A percentile compares a stretch with the other conserved stretches of the same genome.
Conservation (phyloP, 805 yeast genomes). For the Yarrowia porcina region DNA sequence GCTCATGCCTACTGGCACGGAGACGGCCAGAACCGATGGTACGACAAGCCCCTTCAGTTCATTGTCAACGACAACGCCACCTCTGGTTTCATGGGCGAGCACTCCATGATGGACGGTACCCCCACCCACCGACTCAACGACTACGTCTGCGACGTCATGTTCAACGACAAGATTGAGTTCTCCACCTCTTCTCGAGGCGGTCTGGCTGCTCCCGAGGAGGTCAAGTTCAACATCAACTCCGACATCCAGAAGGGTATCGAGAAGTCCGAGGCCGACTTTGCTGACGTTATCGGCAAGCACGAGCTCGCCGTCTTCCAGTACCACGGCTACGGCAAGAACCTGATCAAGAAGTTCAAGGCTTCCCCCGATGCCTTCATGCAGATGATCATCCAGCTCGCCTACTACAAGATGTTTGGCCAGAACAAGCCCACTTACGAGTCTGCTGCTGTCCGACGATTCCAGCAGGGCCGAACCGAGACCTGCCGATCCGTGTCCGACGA, state of each 20-base stretch:
- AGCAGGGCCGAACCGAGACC: conserved; percentile 91
- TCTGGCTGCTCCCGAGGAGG: conserved; percentile 39
- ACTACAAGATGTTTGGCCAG: conserved; percentile 75
- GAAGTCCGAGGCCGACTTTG: conserved; percentile 56
- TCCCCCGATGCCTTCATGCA: conserved; percentile 95
- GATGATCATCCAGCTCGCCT: conserved; percentile 86
- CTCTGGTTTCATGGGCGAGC: conserved; percentile 94
- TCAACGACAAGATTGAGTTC: conserved; percentile 46
- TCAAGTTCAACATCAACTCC: conserved; percentile 55
- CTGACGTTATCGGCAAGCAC: conserved; percentile 56
- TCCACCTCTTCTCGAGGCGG: conserved; percentile 30
- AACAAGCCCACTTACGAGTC: conserved; percentile 92
- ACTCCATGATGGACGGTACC: conserved; percentile 97
- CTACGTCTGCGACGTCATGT: conserved; percentile 57
- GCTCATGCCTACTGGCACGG: conserved; percentile 92
- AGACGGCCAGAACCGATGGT: conserved; percentile 85
- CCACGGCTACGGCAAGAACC: conserved; percentile 79
- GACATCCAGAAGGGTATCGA: conserved; percentile 50
- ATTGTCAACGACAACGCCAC: conserved; percentile 76
- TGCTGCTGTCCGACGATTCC: conserved; percentile 87
- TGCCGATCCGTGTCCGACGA: conserved; percentile 79
- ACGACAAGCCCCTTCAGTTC: conserved; percentile 87
- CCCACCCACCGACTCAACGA: conserved; percentile 89
- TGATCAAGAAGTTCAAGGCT: conserved; percentile 75
- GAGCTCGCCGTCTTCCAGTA: conserved; percentile 77